Base-by-base conservation (phyloP, 1,284 basidiomycete species). In the Cutaneotrichosporon dermatis region DNA sequence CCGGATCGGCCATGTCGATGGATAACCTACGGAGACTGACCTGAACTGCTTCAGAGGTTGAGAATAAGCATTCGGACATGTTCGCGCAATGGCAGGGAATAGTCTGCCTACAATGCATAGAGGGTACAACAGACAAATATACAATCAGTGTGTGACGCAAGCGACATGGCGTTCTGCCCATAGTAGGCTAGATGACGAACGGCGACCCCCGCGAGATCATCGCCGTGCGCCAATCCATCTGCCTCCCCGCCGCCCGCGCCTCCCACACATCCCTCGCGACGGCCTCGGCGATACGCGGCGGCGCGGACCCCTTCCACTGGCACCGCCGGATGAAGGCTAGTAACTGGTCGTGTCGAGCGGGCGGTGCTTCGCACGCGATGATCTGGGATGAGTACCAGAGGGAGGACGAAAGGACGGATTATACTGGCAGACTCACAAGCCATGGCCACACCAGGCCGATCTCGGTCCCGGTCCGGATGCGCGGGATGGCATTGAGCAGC, bases 381-480 rank as follows among this genome's bases (percentile, higher is more conserved):
- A 51, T 51, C 50, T 51, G 50, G 3, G 15, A 15, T 46, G n/a
- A 51, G 39, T 16, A 36, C 13, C 49, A 8, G 6, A 8, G 11
- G 7, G 7, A 5, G n/a, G 25, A 25, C 25, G 25, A 25, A 25
- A 25, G 25, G 25, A 25, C 25, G 25, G 25, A 25, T 25, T 25
- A 25, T 25, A 25, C 4, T n/a, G n/a, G 13, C 12, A 11, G 15
- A 51, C 50, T 4, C 11, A 41, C 50, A 4, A 51, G 15, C 50
- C 50, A 51, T 10, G 50, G 50, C 50, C 50, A 51, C 8, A 51
- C 50, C 10, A 51, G 50, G 50, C 50, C 50, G 4, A 51, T 51
- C 50, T 51, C 50, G 2, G 50, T 51, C 6, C 50, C 50, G 2
- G 50, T 40, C 10, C 50, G 50, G 37, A 51, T 33, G 16, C 39